These are phyloP conservation scores for Ottelia alismoides DNA, from an alignment of 106 monocot species.

Conservation along the genomic window DNA sequence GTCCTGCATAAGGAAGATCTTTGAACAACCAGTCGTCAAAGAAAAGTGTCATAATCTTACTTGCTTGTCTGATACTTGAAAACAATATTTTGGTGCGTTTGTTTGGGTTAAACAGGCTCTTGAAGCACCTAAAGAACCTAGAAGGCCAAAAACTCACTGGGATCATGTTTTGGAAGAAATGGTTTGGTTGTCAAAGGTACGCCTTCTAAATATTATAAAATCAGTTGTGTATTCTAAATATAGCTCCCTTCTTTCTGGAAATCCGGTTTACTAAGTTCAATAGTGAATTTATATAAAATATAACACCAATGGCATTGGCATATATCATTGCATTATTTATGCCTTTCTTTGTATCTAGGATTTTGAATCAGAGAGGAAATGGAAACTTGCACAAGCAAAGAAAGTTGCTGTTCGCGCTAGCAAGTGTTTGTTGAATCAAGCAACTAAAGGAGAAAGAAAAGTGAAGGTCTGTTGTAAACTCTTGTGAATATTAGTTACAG, in stretches of 20 bases:
- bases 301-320: background rate
- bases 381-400: slow-evolving; percentile 93
- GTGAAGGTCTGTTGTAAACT: slow-evolving; percentile 85
- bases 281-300: background rate
- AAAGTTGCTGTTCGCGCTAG: slow-evolving; percentile 76
- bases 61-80: background rate
- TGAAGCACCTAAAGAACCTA: slow-evolving; percentile 79
- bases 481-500: too few species aligned
- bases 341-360: slow-evolving; percentile 29
- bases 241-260: background rate
- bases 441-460: slow-evolving; percentile 81
- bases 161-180: slow-evolving; percentile 98
- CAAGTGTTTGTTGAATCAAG: slow-evolving; percentile 58
- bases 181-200: slow-evolving; percentile 93
- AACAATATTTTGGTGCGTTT: background rate
- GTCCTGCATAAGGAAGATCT: background rate
- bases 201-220: background rate
- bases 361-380: slow-evolving; percentile 98
- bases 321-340: background rate
- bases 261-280: background rate
- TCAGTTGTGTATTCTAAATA: background rate
- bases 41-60: background rate
- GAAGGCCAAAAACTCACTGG: slow-evolving; percentile 84
- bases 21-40: background rate
- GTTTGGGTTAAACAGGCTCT: slow-evolving; percentile 36